phyloP scores from a whole-genome alignment of 768 basidiomycete genomes.

The Grammothele lineata region DNA sequence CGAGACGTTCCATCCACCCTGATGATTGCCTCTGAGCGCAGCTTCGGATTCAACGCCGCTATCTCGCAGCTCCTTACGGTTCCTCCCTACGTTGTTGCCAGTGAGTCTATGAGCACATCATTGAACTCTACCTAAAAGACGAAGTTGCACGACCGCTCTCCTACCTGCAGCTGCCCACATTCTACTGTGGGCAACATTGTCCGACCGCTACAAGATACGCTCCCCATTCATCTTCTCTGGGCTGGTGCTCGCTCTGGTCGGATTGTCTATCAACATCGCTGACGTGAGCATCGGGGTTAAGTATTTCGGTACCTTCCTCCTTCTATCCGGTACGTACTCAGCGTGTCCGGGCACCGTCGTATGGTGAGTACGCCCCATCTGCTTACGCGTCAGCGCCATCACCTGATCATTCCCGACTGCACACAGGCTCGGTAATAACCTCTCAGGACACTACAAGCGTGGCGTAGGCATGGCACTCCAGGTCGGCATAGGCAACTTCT shows the following conservation, averaged over 20 bases:
- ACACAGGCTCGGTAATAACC: constrained; percentile 63
- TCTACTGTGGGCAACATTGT: constrained; percentile 48
- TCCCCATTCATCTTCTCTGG: constrained; percentile 54
- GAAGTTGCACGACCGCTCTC: too few relatives aligned
- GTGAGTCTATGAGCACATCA: too few relatives aligned
- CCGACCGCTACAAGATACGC: constrained; percentile 52
- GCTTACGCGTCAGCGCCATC: constrained; percentile 22
- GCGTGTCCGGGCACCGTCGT: constrained; percentile 55
- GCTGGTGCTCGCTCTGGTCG: constrained; percentile 46
- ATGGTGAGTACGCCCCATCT: constrained; percentile 53
- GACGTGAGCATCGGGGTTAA: constrained; percentile 47
- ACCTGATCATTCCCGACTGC: too few relatives aligned
- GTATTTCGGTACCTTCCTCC: constrained; percentile 70
- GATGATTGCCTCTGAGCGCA: constrained; percentile 20
- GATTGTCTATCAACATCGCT: constrained; percentile 62
- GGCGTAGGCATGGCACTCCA: constrained; percentile 64
- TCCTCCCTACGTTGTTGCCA: constrained; percentile 52
- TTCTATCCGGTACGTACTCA: constrained; percentile 58
- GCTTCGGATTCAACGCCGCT: constrained; percentile 55
- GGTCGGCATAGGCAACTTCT: constrained; percentile 63
- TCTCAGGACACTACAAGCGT: constrained; percentile 66
- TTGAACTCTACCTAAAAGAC: too few relatives aligned
- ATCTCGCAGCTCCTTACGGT: constrained; percentile 64
- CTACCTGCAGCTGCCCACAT: constrained; percentile 49
- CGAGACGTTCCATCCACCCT: too few relatives aligned